Evolutionary conservation across 2,329 filamentous ascomycete species (phyloP).

Genomic region (Colletotrichum lini): DNA sequence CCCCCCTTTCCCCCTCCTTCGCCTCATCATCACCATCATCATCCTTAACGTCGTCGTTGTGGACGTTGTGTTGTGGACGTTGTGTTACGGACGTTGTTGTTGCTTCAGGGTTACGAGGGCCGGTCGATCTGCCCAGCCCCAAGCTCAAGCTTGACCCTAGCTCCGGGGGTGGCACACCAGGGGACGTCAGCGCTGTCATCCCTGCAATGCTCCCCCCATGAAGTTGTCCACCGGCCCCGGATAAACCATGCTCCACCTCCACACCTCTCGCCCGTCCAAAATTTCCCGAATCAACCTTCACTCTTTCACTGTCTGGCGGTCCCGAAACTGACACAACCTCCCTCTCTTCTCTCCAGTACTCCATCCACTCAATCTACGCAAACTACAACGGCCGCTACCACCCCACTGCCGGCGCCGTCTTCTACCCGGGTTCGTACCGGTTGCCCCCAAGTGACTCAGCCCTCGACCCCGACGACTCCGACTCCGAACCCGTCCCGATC

Average conservation of each 20-base stretch:
- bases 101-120: neutral
- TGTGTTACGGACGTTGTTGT: neutral
- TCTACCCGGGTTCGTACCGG: neutral
- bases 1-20: too few species aligned
- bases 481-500: constrained; percentile 10
- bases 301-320: neutral
- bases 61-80: neutral
- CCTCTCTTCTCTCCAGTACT: neutral
- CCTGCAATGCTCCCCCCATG: neutral
- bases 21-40: neutral
- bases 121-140: neutral
- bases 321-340: neutral
- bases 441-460: neutral
- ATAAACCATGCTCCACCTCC: constrained; percentile 22
- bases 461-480: neutral
- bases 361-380: constrained; percentile 12
- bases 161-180: neutral
- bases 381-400: constrained; percentile 1
- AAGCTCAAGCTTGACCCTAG: neutral
- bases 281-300: constrained; percentile 15
- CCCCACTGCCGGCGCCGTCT: constrained; percentile 2
- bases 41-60: neutral
- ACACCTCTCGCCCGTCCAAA: constrained; percentile 10
- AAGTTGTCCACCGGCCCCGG: neutral
- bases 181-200: neutral